These are phyloP conservation scores for Mimosa pudica DNA, from an alignment of 306 rosid genomes.

Conservation along the genomic window DNA sequence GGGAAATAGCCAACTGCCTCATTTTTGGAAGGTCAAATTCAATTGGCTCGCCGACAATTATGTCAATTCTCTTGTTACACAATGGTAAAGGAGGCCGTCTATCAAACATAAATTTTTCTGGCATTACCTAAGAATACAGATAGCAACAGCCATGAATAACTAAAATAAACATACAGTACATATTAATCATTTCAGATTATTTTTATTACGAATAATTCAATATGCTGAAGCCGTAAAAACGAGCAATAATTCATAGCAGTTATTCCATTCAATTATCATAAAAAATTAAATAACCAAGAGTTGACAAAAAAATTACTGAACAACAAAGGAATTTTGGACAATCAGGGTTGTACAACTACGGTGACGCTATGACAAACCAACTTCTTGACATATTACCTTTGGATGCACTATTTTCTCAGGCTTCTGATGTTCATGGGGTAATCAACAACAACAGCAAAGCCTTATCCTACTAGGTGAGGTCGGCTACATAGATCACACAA, in stretches of 20 bases:
- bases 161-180: slow-evolving; percentile 33
- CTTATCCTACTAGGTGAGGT: no score
- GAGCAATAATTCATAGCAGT: slow-evolving; percentile 12
- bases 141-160: slow-evolving; percentile 31
- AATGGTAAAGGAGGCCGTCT: slow-evolving; percentile 83
- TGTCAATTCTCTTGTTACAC: slow-evolving; percentile 65
- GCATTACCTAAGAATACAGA: slow-evolving; percentile 74
- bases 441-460: neutral
- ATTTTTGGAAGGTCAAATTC: slow-evolving; percentile 65
- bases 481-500: no score
- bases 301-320: neutral
- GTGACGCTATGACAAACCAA: slow-evolving; percentile 7
- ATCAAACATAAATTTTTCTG: slow-evolving; percentile 68
- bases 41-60: slow-evolving; percentile 80
- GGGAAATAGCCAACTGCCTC: slow-evolving; percentile 63
- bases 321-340: neutral
- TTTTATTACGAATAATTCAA: neutral
- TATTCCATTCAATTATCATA: slow-evolving; percentile 2
- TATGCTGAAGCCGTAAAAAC: neutral
- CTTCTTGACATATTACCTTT: neutral
- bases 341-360: neutral
- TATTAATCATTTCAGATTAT: slow-evolving; percentile 21
- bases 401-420: neutral
- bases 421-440: neutral
- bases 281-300: slow-evolving; percentile 5